A percentile compares a stretch with the other conserved stretches of the same genome.
phyloP scores from a whole-genome alignment of 352 stramenopile genomes.

The Phytophthora colocasiae region DNA sequence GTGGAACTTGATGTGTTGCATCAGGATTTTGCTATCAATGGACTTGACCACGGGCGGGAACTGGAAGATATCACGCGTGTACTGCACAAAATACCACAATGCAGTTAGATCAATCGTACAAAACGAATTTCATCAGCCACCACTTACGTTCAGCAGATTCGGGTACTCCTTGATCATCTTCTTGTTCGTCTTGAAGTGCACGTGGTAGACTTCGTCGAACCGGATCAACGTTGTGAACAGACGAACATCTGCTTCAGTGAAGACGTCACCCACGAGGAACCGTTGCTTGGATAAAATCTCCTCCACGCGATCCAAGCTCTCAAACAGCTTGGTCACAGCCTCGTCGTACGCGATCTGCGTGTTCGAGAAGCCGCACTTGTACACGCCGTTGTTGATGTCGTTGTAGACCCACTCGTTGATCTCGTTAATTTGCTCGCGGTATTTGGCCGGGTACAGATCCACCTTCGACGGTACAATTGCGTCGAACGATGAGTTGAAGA shows the following conservation, averaged over 20 bases:
- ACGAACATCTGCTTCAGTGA: slow-evolving; percentile 85
- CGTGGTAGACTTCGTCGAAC: slow-evolving; percentile 87
- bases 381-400: slow-evolving; percentile 93
- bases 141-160: slow-evolving; percentile 82
- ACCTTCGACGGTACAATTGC: slow-evolving; percentile 68
- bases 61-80: slow-evolving; percentile 93
- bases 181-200: slow-evolving; percentile 92
- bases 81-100: slow-evolving; percentile 39
- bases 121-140: not conserved
- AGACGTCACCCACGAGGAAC: slow-evolving; percentile 64
- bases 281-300: slow-evolving; percentile 68
- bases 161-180: slow-evolving; percentile 89
- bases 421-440: slow-evolving; percentile 87
- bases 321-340: slow-evolving; percentile 74
- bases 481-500: slow-evolving; percentile 90
- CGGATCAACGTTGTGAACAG: slow-evolving; percentile 86
- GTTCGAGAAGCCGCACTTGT: slow-evolving; percentile 93
- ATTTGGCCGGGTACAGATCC: slow-evolving; percentile 82
- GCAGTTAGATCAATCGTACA: slow-evolving; percentile 13
- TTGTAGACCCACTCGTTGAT: slow-evolving; percentile 94
- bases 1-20: slow-evolving; percentile 97
- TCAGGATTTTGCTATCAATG: slow-evolving; percentile 72
- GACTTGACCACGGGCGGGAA: slow-evolving; percentile 87
- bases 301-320: slow-evolving; percentile 75
- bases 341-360: slow-evolving; percentile 91